Evolutionary conservation across 495 filamentous ascomycete genomes (phyloP).

Genomic region (Penicillium simplicissimum): DNA sequence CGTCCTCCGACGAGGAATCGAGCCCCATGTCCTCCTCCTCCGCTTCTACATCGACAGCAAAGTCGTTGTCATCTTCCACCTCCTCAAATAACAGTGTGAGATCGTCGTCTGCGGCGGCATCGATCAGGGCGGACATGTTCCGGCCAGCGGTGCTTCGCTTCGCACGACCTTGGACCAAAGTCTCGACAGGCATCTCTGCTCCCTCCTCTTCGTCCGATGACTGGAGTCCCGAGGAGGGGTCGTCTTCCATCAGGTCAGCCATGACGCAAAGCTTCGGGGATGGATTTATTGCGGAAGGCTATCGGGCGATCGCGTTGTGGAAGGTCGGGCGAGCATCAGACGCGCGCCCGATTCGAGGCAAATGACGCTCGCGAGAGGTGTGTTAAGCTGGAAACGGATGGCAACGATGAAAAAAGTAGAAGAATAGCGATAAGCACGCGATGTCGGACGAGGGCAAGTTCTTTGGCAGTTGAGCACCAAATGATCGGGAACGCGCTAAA

Average conservation of each 20-base stretch:
- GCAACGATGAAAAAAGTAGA: no score
- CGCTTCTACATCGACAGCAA: slow-evolving; percentile 65
- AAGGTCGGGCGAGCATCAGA: slow-evolving; percentile 11
- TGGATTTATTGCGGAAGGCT: not conserved
- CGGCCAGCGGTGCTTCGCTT: slow-evolving; percentile 86
- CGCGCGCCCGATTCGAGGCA: slow-evolving; percentile 7
- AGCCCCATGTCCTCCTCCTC: slow-evolving; percentile 76
- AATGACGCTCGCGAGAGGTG: no score
- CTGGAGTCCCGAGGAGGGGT: slow-evolving; percentile 31
- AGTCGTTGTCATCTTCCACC: slow-evolving; percentile 83
- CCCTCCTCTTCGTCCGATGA: slow-evolving; percentile 40
- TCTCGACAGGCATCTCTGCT: slow-evolving; percentile 56
- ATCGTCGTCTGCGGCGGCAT: slow-evolving; percentile 74
- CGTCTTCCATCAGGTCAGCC: slow-evolving; percentile 34
- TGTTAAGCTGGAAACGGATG: no score
- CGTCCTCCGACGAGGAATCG: slow-evolving; percentile 78
- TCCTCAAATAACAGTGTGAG: slow-evolving; percentile 81
- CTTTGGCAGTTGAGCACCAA: not conserved
- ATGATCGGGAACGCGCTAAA: not conserved
- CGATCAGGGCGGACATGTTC: slow-evolving; percentile 76
- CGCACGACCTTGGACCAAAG: slow-evolving; percentile 72
- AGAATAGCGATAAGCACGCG: not conserved
- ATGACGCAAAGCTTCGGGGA: slow-evolving; percentile 11
- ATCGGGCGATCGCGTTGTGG: slow-evolving; percentile 3
- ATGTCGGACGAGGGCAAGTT: not conserved